Base-by-base conservation (phyloP, 352 stramenopile species). In the Pythium myriotylum region DNA sequence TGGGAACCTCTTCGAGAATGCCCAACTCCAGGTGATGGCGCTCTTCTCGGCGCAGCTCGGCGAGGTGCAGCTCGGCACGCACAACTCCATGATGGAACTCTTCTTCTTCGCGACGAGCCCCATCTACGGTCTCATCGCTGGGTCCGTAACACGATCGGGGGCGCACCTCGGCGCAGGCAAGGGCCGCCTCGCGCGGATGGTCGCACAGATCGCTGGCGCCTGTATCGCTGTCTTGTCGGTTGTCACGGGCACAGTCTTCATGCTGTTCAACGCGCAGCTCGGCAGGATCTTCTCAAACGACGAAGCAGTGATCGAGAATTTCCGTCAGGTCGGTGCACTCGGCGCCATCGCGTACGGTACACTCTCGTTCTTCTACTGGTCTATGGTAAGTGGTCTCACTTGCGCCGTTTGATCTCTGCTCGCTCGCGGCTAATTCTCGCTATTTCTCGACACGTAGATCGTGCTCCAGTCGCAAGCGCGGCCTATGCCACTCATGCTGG, bases 31-130 rank as follows among this genome's bases (percentile, higher is more conserved):
- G 46, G 84, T 72, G 42, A 90, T 96, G 72, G 80, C 84, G 50
- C 57, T 94, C n/a, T 89, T 93, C 23, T 78, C 87, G 7, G 81
- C 76, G 27, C 74, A 59, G 27, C 84, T 94, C 63, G 77, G 82
- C 24, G 74, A 94, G 54, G 59, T 88, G 4, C 82, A 94, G 57
- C 67, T 95, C 9, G 83, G 77, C 20, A 76, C 86, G 17, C 83
- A 95, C 65, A 92, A 87, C 60, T 77, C 84, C 12, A 94, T 94
- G 84, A 88, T 94, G 72, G 86, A 94, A 64, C 65, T 94, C 26
- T 91, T 94, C 66, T 88, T 88, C 66, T 88, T 96, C 62, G 73
- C 84, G 39, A 90, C 82, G n/a, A 99, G 66, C 74, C 81, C 79
- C 9, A 84, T 94, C 33, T 95, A 85, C 65, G 81, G 85, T 14